Conservation (phyloP, 1,139 yeast genomes). For the Nematodospora anomalae region DNA sequence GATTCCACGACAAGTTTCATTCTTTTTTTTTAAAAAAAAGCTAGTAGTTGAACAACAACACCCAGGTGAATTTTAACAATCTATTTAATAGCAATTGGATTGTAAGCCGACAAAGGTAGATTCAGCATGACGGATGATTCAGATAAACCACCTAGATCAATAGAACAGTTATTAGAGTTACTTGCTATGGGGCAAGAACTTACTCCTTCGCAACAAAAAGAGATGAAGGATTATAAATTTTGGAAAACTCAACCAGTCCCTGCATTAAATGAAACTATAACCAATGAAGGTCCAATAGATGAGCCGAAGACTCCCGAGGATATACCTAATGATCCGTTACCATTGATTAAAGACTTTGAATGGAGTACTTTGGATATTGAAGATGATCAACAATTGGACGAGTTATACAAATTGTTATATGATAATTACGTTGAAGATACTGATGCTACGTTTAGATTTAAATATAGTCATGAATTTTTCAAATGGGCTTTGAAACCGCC, state of each 20-base stretch:
- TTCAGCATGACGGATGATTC: neutral
- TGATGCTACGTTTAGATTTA: conserved; percentile 89
- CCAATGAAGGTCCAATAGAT: conserved; percentile 84
- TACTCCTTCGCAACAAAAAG: conserved; percentile 53
- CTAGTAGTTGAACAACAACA: too few relatives aligned
- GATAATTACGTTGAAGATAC: conserved; percentile 94
- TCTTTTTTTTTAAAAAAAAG: too few relatives aligned
- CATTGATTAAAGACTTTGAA: conserved; percentile 76
- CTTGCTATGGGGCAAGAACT: conserved; percentile 56
- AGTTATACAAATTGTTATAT: conserved; percentile 75
- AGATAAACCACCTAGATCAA: conserved; percentile 18
- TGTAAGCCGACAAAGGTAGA: too few relatives aligned
- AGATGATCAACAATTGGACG: conserved; percentile 57
- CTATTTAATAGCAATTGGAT: too few relatives aligned
- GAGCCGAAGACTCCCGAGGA: conserved; percentile 63
- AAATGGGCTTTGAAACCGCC: conserved; percentile 96
- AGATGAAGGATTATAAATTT: conserved; percentile 89
- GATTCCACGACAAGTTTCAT: neutral
- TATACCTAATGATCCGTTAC: conserved; percentile 67
- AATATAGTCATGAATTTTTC: conserved; percentile 79
- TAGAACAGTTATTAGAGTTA: conserved; percentile 51
- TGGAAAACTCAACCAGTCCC: conserved; percentile 99
- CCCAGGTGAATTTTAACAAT: too few relatives aligned
- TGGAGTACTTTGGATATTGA: conserved; percentile 83
- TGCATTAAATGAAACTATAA: conserved; percentile 61